A percentile compares a stretch with the other conserved stretches of the same genome.
Evolutionary conservation across 2,329 filamentous ascomycete genomes (phyloP).

Genomic region (Colletotrichum tanaceti): DNA sequence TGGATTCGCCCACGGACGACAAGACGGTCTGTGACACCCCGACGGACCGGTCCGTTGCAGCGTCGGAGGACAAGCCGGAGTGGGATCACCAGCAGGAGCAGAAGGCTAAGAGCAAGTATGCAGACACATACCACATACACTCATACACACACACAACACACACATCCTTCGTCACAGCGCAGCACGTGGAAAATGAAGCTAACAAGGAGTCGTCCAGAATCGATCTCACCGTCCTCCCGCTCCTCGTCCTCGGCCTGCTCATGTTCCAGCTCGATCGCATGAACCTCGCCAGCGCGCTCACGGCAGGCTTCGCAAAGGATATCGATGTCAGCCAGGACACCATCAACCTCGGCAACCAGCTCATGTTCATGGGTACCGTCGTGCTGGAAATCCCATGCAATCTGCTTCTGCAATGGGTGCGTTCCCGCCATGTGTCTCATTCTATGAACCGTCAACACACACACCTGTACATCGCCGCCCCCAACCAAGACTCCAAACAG

Average conservation of each 20-base stretch:
- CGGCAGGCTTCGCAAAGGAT: constrained; percentile 58
- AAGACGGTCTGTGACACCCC: constrained; percentile 32
- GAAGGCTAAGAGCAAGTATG: constrained; percentile 42
- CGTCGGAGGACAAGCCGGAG: constrained; percentile 22
- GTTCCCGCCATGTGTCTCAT: background rate
- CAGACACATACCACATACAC: constrained; percentile 7
- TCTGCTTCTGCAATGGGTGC: constrained; percentile 53
- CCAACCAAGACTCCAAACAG: background rate
- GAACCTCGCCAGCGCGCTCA: constrained; percentile 63
- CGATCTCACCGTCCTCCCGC: constrained; percentile 59
- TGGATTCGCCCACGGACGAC: constrained; percentile 17
- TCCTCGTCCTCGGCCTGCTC: constrained; percentile 61
- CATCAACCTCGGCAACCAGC: constrained; percentile 64
- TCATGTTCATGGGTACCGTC: constrained; percentile 64
- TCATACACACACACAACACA: background rate
- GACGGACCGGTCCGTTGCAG: constrained; percentile 34
- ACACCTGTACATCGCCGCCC: no score
- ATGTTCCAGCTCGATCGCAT: constrained; percentile 65
- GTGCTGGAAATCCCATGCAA: constrained; percentile 65
- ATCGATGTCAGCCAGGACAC: constrained; percentile 58
- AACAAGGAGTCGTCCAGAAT: constrained; percentile 50
- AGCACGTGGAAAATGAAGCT: background rate
- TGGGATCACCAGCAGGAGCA: constrained; percentile 40
- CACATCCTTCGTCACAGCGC: background rate
- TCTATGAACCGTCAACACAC: no score